A percentile compares a stretch with the other conserved stretches of the same genome.
These are phyloP conservation scores for Coemansia sp. DNA, from an alignment of 192 early-diverging fungal species.

Conservation along the genomic window DNA sequence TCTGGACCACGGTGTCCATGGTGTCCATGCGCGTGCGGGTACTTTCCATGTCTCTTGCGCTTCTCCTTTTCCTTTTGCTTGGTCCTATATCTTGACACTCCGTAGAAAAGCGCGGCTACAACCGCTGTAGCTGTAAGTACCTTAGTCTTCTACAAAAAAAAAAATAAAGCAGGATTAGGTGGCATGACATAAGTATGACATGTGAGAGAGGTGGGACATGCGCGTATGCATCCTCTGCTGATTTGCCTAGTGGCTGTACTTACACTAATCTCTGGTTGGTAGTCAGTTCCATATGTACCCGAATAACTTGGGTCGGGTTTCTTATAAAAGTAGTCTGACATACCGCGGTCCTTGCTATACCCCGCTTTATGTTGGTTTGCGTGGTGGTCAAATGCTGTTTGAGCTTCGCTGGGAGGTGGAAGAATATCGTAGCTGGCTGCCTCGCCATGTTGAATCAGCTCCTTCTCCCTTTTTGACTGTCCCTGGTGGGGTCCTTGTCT, in stretches of 20 bases:
- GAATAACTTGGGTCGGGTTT: constrained; percentile 34
- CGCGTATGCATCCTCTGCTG: not conserved
- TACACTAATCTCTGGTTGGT: constrained; percentile 45
- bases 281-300: constrained; percentile 42
- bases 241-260: constrained; percentile 4
- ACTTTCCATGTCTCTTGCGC: constrained; percentile 20
- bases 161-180: not conserved
- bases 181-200: constrained; percentile 1
- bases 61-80: constrained; percentile 23
- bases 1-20: constrained; percentile 10
- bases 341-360: constrained; percentile 12
- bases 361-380: not conserved
- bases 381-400: constrained; percentile 10
- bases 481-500: not conserved
- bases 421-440: constrained; percentile 27
- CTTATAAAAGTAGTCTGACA: constrained; percentile 48
- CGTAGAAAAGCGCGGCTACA: constrained; percentile 17
- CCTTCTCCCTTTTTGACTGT: constrained; percentile 15
- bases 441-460: constrained; percentile 16
- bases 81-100: constrained; percentile 20
- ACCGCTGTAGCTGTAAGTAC: constrained; percentile 20
- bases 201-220: constrained; percentile 3
- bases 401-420: constrained; percentile 6
- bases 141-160: constrained; percentile 37
- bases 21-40: constrained; percentile 11